Conservation (phyloP, 768 basidiomycete genomes). For the Boletellus emodensis region DNA sequence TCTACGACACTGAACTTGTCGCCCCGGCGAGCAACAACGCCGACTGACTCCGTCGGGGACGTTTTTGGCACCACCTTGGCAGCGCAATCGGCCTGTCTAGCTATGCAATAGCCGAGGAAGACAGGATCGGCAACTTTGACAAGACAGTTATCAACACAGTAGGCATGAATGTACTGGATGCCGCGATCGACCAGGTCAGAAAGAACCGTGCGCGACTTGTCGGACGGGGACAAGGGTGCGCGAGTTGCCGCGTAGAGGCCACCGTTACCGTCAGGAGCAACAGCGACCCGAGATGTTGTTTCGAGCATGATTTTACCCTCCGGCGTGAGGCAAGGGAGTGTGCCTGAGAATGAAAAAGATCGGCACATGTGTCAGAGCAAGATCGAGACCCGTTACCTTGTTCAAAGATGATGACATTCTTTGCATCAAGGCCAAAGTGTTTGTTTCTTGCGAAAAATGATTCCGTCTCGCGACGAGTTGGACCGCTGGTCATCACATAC, state of each 20-base stretch:
- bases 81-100: slow-evolving; percentile 83
- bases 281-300: slow-evolving; percentile 72
- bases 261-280: slow-evolving; percentile 97
- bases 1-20: slow-evolving; percentile 89
- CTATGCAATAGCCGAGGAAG: slow-evolving; percentile 93
- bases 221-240: slow-evolving; percentile 56
- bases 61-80: slow-evolving; percentile 95
- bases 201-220: slow-evolving; percentile 70
- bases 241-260: slow-evolving; percentile 95
- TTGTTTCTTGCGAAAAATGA: slow-evolving; percentile 71
- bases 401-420: slow-evolving; percentile 91
- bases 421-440: slow-evolving; percentile 76
- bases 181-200: slow-evolving; percentile 73
- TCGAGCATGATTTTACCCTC: slow-evolving; percentile 93
- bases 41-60: slow-evolving; percentile 84
- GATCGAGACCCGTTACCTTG: slow-evolving; percentile 61
- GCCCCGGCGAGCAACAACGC: slow-evolving; percentile 86
- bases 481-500: slow-evolving; percentile 99
- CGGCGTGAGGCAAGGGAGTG: slow-evolving; percentile 89
- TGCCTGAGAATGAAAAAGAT: slow-evolving; percentile 52
- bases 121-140: slow-evolving; percentile 96
- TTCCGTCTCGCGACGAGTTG: slow-evolving; percentile 85
- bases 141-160: slow-evolving; percentile 98
- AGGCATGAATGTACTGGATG: slow-evolving; percentile 87
- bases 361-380: neutral